Evolutionary conservation across 208 protist genomes (phyloP).

Genomic region (Porcisia deanei): DNA sequence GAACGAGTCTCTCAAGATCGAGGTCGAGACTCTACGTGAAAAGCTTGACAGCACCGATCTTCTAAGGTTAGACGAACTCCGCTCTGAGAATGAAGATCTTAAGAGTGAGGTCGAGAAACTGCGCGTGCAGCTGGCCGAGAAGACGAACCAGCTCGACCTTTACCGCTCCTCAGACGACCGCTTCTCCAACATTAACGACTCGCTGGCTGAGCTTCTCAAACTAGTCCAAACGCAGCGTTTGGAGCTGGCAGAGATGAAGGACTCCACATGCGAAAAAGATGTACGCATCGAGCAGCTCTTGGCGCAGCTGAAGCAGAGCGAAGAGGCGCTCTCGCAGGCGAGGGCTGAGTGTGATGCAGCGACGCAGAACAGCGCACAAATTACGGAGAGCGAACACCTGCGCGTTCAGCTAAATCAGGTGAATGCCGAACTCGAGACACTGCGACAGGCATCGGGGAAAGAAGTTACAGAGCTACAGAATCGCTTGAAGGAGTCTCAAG

Average conservation of each 20-base stretch:
- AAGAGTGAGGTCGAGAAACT: conserved; percentile 22
- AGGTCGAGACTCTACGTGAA: conserved; percentile 34
- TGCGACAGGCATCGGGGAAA: conserved; percentile 6
- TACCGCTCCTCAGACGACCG: conserved; percentile 36
- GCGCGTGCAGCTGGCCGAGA: conserved; percentile 50
- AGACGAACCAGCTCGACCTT: conserved; percentile 40
- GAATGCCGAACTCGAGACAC: conserved; percentile 18
- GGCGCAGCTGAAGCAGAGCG: conserved; percentile 22
- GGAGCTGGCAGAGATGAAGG: conserved; percentile 38
- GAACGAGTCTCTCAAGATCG: conserved; percentile 67
- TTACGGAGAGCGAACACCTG: background rate
- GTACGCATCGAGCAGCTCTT: conserved; percentile 27
- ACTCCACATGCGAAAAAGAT: conserved; percentile 32
- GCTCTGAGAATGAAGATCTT: conserved; percentile 35
- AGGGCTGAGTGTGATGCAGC: background rate
- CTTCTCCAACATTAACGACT: conserved; percentile 51
- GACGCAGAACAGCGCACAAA: background rate
- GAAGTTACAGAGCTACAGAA: conserved; percentile 15
- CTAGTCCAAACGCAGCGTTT: conserved; percentile 35
- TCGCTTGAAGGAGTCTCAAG: conserved; percentile 6
- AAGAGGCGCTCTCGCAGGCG: conserved; percentile 18
- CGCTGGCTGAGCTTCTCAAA: conserved; percentile 33
- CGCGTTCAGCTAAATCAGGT: conserved; percentile 17
- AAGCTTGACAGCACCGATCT: conserved; percentile 41
- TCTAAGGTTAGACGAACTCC: conserved; percentile 29